These are phyloP conservation scores for Ogataea ganodermae DNA, from an alignment of 805 yeast genomes.

Conservation along the genomic window DNA sequence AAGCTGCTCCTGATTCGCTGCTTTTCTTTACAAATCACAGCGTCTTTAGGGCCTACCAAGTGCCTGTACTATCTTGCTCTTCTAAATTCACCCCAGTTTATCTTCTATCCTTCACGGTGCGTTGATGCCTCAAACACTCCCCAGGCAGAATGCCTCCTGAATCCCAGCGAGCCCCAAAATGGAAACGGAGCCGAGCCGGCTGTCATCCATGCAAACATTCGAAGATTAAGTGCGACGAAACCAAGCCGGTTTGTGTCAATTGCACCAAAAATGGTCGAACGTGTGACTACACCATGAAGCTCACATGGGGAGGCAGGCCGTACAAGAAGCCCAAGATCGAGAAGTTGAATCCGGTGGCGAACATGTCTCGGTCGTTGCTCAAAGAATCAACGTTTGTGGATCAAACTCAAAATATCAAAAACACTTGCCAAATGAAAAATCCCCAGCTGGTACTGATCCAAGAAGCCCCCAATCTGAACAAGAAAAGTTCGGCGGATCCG, in stretches of 20 bases:
- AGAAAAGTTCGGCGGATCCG: neutral
- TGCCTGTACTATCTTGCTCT: too few relatives aligned
- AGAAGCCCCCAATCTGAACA: neutral
- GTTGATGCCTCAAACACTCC: neutral
- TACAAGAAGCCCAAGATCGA: constrained; percentile 45
- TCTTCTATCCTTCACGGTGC: too few relatives aligned
- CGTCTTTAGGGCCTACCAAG: too few relatives aligned
- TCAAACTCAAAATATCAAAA: neutral
- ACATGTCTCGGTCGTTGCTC: constrained; percentile 17
- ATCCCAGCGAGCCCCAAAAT: constrained; percentile 16
- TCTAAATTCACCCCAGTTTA: too few relatives aligned
- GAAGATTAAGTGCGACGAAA: constrained; percentile 71
- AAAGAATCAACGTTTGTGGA: neutral
- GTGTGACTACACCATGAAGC: constrained; percentile 65
- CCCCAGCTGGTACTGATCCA: neutral
- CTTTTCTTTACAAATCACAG: too few relatives aligned
- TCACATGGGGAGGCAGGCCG: constrained; percentile 79
- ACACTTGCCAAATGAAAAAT: neutral
- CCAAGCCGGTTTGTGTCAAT: constrained; percentile 59
- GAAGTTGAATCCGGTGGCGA: constrained; percentile 33
- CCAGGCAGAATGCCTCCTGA: constrained; percentile 1
- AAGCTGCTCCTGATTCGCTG: too few relatives aligned
- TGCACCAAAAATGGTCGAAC: constrained; percentile 48
- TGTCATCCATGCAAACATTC: constrained; percentile 62
- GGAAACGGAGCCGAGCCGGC: constrained; percentile 55